phyloP scores from a whole-genome alignment of 1,139 yeast species.

The Ogataea hybrid region DNA sequence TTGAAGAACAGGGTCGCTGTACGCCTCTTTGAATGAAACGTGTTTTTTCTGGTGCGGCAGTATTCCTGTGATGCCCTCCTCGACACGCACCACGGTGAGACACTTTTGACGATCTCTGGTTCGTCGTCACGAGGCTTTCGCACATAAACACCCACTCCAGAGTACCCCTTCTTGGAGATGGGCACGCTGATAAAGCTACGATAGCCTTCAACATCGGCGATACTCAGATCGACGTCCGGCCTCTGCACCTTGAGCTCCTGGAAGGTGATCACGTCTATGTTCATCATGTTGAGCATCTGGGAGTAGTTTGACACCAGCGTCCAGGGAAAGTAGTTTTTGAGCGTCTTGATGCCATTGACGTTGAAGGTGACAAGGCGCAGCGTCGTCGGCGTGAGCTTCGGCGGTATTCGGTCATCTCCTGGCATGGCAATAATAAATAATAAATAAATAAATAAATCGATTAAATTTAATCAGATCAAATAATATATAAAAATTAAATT shows the following conservation, averaged over 20 bases:
- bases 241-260: constrained; percentile 78
- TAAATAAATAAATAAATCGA: background rate
- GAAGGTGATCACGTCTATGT: constrained; percentile 76
- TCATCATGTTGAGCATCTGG: constrained; percentile 49
- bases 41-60: constrained; percentile 32
- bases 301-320: constrained; percentile 49
- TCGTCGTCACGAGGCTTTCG: constrained; percentile 47
- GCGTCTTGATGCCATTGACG: constrained; percentile 79
- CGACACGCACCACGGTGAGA: constrained; percentile 65
- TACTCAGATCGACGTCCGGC: constrained; percentile 35
- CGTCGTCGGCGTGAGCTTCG: constrained; percentile 9
- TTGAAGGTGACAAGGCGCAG: constrained; percentile 54
- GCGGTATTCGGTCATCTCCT: constrained; percentile 14
- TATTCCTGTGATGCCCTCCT: constrained; percentile 87
- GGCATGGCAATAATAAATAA: background rate
- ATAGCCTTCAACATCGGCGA: constrained; percentile 60
- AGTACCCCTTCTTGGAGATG: constrained; percentile 66
- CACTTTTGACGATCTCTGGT: constrained; percentile 35
- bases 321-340: constrained; percentile 86
- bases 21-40: constrained; percentile 25
- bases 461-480: background rate
- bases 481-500: background rate
- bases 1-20: constrained; percentile 5
- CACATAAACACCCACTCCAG: constrained; percentile 89
- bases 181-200: constrained; percentile 73